Conservation (phyloP, 495 filamentous ascomycete genomes). For the Parathielavia appendiculata region DNA sequence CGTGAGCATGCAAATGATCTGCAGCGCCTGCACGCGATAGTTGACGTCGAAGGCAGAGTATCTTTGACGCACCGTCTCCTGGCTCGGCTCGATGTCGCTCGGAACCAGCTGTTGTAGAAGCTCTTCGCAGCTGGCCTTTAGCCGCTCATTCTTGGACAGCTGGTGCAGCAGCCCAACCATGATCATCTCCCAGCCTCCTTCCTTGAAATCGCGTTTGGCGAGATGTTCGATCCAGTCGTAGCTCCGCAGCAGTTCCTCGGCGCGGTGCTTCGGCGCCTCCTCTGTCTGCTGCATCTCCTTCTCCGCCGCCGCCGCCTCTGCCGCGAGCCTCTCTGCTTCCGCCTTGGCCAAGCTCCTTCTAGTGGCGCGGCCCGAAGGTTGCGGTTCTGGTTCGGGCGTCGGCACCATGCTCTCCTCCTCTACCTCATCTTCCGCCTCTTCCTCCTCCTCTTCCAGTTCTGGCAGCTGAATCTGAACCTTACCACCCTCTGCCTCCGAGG, state of each 20-base stretch:
- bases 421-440: slow-evolving; percentile 60
- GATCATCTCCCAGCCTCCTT: slow-evolving; percentile 88
- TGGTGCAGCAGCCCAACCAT: slow-evolving; percentile 82
- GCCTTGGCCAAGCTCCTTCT: slow-evolving; percentile 78
- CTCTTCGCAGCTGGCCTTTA: slow-evolving; percentile 67
- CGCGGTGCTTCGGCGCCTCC: slow-evolving; percentile 56
- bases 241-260: slow-evolving; percentile 66
- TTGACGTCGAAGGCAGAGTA: slow-evolving; percentile 79
- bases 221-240: slow-evolving; percentile 82
- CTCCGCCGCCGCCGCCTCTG: slow-evolving; percentile 48
- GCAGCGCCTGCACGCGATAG: slow-evolving; percentile 68
- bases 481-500: slow-evolving; percentile 66
- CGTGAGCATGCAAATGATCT: slow-evolving; percentile 85
- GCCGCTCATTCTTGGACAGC: slow-evolving; percentile 67
- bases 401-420: slow-evolving; percentile 56
- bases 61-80: slow-evolving; percentile 62
- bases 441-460: slow-evolving; percentile 58
- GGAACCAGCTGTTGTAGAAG: slow-evolving; percentile 77
- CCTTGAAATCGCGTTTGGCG: slow-evolving; percentile 75
- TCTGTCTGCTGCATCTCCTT: slow-evolving; percentile 37
- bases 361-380: slow-evolving; percentile 65
- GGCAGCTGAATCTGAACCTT: slow-evolving; percentile 73
- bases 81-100: slow-evolving; percentile 62
- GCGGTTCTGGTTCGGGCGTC: slow-evolving; percentile 62
- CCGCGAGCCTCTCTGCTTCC: slow-evolving; percentile 60